phyloP scores from a whole-genome alignment of 495 filamentous ascomycete species.

The Penicillium riverlandense region DNA sequence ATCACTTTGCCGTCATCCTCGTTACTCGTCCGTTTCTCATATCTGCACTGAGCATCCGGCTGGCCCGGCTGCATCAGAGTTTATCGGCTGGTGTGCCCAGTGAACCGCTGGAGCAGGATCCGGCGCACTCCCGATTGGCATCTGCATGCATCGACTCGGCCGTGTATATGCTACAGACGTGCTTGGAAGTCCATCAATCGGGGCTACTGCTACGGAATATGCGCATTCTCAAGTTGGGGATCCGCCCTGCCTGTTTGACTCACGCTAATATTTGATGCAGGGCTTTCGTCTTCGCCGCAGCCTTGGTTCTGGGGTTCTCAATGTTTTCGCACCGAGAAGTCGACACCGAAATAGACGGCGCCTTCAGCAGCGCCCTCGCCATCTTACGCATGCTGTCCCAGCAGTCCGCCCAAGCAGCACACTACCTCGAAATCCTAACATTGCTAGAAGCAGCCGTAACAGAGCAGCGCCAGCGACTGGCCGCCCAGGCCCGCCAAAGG shows the following conservation, averaged over 20 bases:
- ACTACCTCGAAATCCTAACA: conserved; percentile 30
- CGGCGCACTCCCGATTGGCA: conserved; percentile 26
- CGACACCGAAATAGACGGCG: conserved; percentile 22
- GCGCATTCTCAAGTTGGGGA: conserved; percentile 29
- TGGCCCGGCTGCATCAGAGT: conserved; percentile 24
- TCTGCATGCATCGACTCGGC: conserved; percentile 33
- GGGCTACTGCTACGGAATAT: conserved; percentile 27
- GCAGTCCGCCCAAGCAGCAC: conserved; percentile 34
- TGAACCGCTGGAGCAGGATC: conserved; percentile 18
- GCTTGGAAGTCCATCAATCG: conserved; percentile 26
- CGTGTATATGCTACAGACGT: conserved; percentile 36
- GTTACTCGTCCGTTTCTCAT: conserved; percentile 36
- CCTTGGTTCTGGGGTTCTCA: conserved; percentile 35
- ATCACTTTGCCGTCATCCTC: conserved; percentile 37
- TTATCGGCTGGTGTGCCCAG: conserved; percentile 3
- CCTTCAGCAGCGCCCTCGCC: conserved; percentile 22
- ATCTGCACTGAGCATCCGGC: conserved; percentile 25
- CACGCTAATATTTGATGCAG: conserved; percentile 13
- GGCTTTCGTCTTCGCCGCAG: conserved; percentile 36
- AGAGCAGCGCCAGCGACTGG: conserved; percentile 25
- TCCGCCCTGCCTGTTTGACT: not conserved
- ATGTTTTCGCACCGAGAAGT: conserved; percentile 31
- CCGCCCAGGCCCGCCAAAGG: conserved; percentile 19
- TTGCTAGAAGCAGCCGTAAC: conserved; percentile 24
- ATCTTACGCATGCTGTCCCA: conserved; percentile 26